Evolutionary conservation across 2,329 filamentous ascomycete genomes (phyloP).

Genomic region (Fusarium fracticaudum): DNA sequence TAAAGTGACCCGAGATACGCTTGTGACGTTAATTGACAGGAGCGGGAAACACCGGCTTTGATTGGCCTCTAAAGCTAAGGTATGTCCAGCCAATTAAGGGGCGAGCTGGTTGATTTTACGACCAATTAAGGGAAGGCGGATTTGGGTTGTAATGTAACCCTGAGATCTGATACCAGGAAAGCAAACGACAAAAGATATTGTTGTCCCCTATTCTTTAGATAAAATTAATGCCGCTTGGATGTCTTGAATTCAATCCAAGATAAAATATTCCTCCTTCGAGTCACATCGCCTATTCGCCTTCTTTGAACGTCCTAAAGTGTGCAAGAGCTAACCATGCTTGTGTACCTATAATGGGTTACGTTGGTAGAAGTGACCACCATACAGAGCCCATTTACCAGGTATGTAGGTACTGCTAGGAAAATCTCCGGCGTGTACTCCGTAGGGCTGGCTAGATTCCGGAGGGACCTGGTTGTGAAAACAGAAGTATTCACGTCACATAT

Average conservation of each 20-base stretch:
- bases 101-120: background rate
- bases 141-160: conserved; percentile 1
- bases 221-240: background rate
- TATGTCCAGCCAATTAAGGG: conserved; percentile 22
- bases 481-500: background rate
- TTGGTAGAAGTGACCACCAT: background rate
- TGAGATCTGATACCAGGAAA: conserved; percentile 4
- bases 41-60: conserved; percentile 41
- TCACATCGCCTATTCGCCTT: background rate
- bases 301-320: background rate
- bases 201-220: background rate
- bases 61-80: conserved; percentile 30
- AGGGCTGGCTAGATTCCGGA: background rate
- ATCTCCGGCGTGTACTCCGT: background rate
- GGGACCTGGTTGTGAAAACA: background rate
- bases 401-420: background rate
- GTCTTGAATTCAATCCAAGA: background rate
- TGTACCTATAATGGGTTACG: background rate
- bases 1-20: conserved; percentile 4
- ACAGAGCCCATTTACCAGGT: too few relatives aligned
- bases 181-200: background rate
- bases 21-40: conserved; percentile 36
- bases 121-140: conserved; percentile 23
- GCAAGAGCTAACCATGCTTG: background rate
- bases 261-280: background rate